These are phyloP conservation scores for Schrenkiella parvula DNA, from an alignment of 345 rosid species.

Conservation along the genomic window DNA sequence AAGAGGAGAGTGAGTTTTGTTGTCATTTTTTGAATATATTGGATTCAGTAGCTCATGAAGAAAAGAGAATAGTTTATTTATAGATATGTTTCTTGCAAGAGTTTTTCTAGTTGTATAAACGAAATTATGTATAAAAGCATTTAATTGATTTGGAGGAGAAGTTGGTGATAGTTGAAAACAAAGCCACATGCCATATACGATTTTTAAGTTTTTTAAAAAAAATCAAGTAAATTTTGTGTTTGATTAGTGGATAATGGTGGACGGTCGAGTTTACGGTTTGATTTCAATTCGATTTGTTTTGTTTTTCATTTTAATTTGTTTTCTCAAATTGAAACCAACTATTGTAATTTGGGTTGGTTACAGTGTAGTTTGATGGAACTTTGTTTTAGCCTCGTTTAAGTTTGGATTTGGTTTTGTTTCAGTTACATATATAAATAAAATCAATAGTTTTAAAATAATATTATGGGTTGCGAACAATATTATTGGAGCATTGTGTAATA, in stretches of 20 bases:
- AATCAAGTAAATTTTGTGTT: background rate
- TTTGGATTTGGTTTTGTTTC: no score
- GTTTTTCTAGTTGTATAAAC: background rate
- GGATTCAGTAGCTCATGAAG: background rate
- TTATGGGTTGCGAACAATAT: no score
- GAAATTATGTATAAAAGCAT: background rate
- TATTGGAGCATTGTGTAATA: no score
- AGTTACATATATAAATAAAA: no score
- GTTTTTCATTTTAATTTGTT: no score
- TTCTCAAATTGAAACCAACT: no score
- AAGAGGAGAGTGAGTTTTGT: slow-evolving; percentile 18
- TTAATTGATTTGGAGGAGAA: slow-evolving; percentile 4
- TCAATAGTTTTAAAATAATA: no score
- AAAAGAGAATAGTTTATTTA: background rate
- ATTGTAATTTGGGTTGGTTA: no score
- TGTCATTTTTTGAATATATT: background rate
- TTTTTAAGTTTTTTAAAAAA: background rate
- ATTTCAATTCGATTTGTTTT: no score
- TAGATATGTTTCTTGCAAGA: background rate
- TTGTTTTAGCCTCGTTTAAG: no score
- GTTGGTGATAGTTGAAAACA: slow-evolving; percentile 22
- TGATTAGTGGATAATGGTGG: background rate
- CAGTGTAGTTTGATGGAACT: no score
- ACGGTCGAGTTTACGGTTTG: background rate
- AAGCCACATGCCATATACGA: background rate